Conservation (phyloP, 129 eudicot species). For the Pulicaria dysenterica region DNA sequence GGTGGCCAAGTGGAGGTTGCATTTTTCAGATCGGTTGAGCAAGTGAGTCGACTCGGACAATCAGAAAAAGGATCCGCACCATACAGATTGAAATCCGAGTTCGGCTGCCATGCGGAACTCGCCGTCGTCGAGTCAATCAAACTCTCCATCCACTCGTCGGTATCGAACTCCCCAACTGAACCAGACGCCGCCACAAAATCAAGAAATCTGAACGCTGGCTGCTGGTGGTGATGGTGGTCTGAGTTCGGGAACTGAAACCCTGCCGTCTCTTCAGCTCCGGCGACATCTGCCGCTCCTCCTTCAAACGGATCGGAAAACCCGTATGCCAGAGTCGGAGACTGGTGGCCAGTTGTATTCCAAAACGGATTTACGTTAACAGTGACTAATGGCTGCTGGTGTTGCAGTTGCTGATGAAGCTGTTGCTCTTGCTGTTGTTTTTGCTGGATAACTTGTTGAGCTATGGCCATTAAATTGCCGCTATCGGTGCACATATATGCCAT, state of each 20-base stretch:
- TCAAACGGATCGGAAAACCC: conserved; percentile 77
- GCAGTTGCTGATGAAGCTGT: conserved; percentile 44
- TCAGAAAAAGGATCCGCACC: conserved; percentile 64
- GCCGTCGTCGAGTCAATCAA: conserved; percentile 72
- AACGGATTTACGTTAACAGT: conserved; percentile 46
- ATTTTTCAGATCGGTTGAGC: conserved; percentile 56
- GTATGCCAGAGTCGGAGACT: conserved; percentile 42
- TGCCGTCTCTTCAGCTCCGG: conserved; percentile 40
- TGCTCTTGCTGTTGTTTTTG: conserved; percentile 94
- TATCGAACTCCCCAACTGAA: conserved; percentile 71
- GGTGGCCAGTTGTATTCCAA: conserved; percentile 52
- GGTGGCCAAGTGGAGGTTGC: conserved; percentile 50
- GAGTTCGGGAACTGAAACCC: conserved; percentile 60
- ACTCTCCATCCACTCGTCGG: conserved; percentile 99
- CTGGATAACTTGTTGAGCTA: conserved; percentile 93
- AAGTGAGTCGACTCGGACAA: conserved; percentile 57
- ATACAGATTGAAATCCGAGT: conserved; percentile 58
- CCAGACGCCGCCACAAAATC: conserved; percentile 70
- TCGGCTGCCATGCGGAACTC: conserved; percentile 69
- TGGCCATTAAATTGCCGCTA: conserved; percentile 99
- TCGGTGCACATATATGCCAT: conserved; percentile 98
- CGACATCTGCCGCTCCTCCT: conserved; percentile 32
- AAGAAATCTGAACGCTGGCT: conserved; percentile 56
- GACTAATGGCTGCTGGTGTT: conserved; percentile 49
- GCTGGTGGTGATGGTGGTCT: conserved; percentile 47